phyloP scores from a whole-genome alignment of 495 filamentous ascomycete genomes.

The Bombardia bombarda region DNA sequence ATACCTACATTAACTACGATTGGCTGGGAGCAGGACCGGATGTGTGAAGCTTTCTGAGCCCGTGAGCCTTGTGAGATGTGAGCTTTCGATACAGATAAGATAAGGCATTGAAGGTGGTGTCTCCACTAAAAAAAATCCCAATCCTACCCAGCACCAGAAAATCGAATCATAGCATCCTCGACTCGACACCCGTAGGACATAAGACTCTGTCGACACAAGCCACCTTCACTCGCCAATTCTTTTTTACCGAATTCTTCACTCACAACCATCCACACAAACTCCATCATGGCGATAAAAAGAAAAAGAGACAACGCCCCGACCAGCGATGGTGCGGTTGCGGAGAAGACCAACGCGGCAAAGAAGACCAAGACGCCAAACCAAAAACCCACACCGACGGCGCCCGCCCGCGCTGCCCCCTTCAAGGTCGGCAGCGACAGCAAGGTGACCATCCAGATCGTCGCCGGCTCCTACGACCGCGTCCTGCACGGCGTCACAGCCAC shows the following conservation, averaged over 20 bases:
- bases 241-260: not conserved
- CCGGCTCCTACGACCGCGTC: slow-evolving; percentile 90
- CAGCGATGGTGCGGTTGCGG: slow-evolving; percentile 7
- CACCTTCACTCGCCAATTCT: not conserved
- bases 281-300: slow-evolving; percentile 65
- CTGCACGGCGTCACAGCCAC: slow-evolving; percentile 85
- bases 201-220: not conserved
- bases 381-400: slow-evolving; percentile 3
- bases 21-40: too few relatives aligned
- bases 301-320: slow-evolving; percentile 49
- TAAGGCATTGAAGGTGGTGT: too few relatives aligned
- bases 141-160: not conserved
- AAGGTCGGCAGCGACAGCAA: slow-evolving; percentile 23
- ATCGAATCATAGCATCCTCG: too few relatives aligned
- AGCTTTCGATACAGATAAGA: too few relatives aligned
- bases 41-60: too few relatives aligned
- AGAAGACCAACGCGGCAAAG: slow-evolving; percentile 22
- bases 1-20: too few relatives aligned
- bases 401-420: slow-evolving; percentile 10
- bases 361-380: slow-evolving; percentile 26
- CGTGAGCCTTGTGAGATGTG: too few relatives aligned
- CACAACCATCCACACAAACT: slow-evolving; percentile 2
- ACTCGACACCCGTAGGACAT: too few relatives aligned
- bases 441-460: slow-evolving; percentile 73
- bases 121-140: not conserved